Conservation (phyloP, 257 asterid species). For the Anisodus acutangulus region DNA sequence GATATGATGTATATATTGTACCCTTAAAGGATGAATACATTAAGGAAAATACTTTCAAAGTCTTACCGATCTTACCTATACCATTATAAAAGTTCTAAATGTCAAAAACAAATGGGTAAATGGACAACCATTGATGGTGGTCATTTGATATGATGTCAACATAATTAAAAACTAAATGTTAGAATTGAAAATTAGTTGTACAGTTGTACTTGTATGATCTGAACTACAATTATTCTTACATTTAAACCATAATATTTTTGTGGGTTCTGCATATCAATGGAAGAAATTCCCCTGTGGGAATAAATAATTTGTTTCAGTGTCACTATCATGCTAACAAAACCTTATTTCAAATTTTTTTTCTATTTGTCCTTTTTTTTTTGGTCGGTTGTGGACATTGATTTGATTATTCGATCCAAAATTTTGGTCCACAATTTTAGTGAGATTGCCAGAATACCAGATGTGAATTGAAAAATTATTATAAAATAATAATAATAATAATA, state of each 20-base stretch:
- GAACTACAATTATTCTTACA: conserved; percentile 10
- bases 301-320: no score
- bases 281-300: neutral
- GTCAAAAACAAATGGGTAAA: neutral
- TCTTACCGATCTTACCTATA: no score
- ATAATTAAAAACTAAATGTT: neutral
- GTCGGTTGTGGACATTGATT: conserved; percentile 11
- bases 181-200: neutral
- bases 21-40: no score
- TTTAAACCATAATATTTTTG: neutral
- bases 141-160: neutral
- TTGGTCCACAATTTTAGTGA: conserved; percentile 5
- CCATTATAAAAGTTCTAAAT: neutral
- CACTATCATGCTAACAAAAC: neutral
- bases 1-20: no score
- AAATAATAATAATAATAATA: no score
- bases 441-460: neutral
- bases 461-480: neutral
- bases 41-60: no score
- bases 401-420: neutral
- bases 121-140: neutral
- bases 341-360: neutral
- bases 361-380: neutral
- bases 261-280: neutral
- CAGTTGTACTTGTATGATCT: neutral